phyloP scores from a whole-genome alignment of 129 eudicot species.

The Centrapalus pauciflorus region DNA sequence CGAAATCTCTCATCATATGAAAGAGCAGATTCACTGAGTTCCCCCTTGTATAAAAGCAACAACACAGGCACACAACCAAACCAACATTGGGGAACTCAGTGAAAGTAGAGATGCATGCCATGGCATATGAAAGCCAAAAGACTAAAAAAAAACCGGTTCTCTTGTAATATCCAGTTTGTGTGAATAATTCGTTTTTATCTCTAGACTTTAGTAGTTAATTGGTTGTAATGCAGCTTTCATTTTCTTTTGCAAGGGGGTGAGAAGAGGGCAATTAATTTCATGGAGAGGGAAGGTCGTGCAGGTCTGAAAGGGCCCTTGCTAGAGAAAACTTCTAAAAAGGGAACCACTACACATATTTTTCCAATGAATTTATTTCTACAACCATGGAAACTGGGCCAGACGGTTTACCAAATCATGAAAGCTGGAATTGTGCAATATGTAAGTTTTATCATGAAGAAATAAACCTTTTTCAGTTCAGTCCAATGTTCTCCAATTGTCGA shows the following conservation, averaged over 20 bases:
- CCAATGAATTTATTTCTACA: slow-evolving; percentile 53
- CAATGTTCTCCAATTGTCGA: no score
- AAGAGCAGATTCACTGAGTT: no score
- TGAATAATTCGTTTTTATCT: not conserved
- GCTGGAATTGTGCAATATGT: slow-evolving; percentile 73
- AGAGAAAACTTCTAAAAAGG: slow-evolving; percentile 51
- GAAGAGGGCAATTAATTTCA: slow-evolving; percentile 52
- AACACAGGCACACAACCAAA: no score
- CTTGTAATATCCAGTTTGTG: no score
- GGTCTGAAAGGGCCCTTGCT: no score
- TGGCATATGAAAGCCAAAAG: not conserved
- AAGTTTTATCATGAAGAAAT: no score
- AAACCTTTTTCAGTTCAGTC: no score
- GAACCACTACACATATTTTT: slow-evolving; percentile 60
- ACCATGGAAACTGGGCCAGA: slow-evolving; percentile 67
- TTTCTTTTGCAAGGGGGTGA: slow-evolving; percentile 58
- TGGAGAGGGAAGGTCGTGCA: slow-evolving; percentile 75
- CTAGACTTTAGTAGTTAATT: no score
- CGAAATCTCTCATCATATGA: no score
- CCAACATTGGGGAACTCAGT: not conserved
- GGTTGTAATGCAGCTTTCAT: not conserved
- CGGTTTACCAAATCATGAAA: slow-evolving; percentile 78
- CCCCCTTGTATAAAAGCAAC: no score
- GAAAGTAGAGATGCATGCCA: not conserved
- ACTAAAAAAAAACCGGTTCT: not conserved